Percentiles rank a stretch among this genome's conserved stretches.
Conservation (phyloP, 192 early-diverging fungal genomes). For the Fimicolochytrium jonesii region DNA sequence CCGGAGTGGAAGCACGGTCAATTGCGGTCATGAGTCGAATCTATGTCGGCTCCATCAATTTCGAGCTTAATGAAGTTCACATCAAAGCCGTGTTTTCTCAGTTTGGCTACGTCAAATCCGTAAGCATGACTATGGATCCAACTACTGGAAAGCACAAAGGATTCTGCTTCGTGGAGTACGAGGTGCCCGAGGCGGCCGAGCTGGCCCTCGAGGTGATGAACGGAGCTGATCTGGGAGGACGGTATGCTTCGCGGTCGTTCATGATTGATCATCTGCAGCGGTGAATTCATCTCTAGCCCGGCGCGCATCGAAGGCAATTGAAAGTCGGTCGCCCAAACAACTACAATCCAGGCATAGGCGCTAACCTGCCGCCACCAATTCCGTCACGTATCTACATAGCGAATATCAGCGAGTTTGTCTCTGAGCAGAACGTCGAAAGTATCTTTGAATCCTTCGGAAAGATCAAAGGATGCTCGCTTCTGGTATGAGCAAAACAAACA, state of each 20-base stretch:
- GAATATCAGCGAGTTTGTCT: conserved; percentile 73
- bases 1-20: conserved; percentile 18
- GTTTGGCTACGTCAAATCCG: conserved; percentile 70
- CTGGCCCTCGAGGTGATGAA: conserved; percentile 78
- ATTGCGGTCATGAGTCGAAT: conserved; percentile 47
- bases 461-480: conserved; percentile 63
- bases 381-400: conserved; percentile 74
- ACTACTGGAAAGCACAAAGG: conserved; percentile 77
- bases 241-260: conserved; percentile 34
- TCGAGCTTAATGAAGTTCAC: conserved; percentile 77
- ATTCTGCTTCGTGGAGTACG: conserved; percentile 88
- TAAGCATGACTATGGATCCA: conserved; percentile 79
- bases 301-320: conserved; percentile 41
- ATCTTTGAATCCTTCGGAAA: conserved; percentile 85
- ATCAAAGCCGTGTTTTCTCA: conserved; percentile 72
- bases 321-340: conserved; percentile 85
- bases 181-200: conserved; percentile 78
- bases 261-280: conserved; percentile 5
- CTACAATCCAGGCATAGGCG: conserved; percentile 58
- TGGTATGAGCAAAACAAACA: conserved; percentile 38
- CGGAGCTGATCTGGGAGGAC: conserved; percentile 75
- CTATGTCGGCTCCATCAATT: conserved; percentile 84
- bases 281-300: not conserved
- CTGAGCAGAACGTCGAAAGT: conserved; percentile 65
- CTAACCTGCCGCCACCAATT: conserved; percentile 60